Percentiles rank a stretch among this genome's conserved stretches.
phyloP scores from a whole-genome alignment of 164 flowering plant genomes.

The Aristolochia contorta region DNA sequence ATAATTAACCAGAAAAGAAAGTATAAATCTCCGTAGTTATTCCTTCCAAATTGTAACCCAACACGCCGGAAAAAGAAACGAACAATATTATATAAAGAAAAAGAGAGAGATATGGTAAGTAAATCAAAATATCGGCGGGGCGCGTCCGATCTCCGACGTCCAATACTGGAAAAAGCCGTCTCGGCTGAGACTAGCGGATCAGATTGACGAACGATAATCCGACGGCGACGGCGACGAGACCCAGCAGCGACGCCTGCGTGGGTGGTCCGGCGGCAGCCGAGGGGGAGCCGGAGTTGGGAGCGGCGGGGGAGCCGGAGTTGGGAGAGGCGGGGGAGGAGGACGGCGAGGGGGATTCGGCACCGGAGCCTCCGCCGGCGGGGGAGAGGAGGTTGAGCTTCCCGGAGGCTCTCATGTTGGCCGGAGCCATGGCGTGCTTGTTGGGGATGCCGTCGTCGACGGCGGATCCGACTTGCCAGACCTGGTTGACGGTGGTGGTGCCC shows the following conservation, averaged over 20 bases:
- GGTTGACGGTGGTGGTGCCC: constrained; percentile 31
- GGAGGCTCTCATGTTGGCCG: constrained; percentile 34
- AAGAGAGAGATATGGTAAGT: too few species aligned
- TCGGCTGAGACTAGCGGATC: too few species aligned
- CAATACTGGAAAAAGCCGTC: too few species aligned
- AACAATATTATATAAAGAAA: too few species aligned
- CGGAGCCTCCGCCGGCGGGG: neutral
- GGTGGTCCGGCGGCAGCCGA: neutral
- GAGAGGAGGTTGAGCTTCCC: constrained; percentile 32
- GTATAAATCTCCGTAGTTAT: too few species aligned
- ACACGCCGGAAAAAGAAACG: too few species aligned
- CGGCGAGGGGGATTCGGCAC: neutral
- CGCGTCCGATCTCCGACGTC: too few species aligned
- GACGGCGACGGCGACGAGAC: neutral
- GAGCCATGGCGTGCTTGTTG: constrained; percentile 23
- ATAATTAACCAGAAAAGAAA: too few species aligned
- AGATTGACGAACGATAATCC: too few species aligned
- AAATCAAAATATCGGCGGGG: too few species aligned
- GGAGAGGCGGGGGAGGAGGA: neutral
- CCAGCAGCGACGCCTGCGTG: neutral
- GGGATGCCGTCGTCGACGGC: constrained; percentile 30
- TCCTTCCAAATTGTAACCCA: too few species aligned
- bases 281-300: neutral
- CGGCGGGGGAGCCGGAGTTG: neutral
- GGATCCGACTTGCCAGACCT: constrained; percentile 82